A percentile compares a stretch with the other conserved stretches of the same genome.
Conservation (phyloP, 2,329 filamentous ascomycete genomes). For the Lachnellula suecica region DNA sequence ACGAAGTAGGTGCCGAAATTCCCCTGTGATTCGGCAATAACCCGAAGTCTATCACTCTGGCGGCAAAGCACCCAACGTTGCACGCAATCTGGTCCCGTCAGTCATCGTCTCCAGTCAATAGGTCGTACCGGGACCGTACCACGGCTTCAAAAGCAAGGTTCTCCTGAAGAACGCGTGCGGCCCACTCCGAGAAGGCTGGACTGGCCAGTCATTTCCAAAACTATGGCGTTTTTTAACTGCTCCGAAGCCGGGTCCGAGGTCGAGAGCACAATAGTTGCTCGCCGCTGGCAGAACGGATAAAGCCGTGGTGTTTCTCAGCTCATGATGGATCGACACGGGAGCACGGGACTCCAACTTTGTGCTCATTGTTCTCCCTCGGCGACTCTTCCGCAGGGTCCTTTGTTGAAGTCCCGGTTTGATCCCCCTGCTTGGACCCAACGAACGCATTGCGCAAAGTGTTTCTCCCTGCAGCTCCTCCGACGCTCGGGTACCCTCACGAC, state of each 20-base stretch:
- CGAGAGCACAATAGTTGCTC: no score
- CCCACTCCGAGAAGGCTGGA: no score
- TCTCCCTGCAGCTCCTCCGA: no score
- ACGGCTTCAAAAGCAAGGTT: no score
- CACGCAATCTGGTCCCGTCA: background rate
- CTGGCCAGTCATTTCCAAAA: background rate
- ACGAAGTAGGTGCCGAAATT: background rate
- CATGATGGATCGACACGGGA: background rate
- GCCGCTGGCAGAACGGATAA: background rate
- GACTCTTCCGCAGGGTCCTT: background rate
- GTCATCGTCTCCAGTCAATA: no score
- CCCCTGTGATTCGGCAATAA: slow-evolving; percentile 1
- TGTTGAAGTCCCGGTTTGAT: background rate
- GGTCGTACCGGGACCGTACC: no score
- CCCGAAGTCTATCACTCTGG: background rate
- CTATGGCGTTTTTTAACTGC: no score
- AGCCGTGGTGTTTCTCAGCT: background rate
- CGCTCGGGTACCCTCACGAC: background rate
- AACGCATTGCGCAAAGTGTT: background rate
- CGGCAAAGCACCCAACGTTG: background rate
- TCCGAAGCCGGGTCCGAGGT: no score
- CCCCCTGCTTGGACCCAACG: background rate
- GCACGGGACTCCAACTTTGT: no score
- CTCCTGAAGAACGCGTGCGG: no score
- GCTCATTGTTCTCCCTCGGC: background rate